phyloP scores from a whole-genome alignment of 2,329 filamentous ascomycete genomes.

The Stagonosporopsis tanaceti region DNA sequence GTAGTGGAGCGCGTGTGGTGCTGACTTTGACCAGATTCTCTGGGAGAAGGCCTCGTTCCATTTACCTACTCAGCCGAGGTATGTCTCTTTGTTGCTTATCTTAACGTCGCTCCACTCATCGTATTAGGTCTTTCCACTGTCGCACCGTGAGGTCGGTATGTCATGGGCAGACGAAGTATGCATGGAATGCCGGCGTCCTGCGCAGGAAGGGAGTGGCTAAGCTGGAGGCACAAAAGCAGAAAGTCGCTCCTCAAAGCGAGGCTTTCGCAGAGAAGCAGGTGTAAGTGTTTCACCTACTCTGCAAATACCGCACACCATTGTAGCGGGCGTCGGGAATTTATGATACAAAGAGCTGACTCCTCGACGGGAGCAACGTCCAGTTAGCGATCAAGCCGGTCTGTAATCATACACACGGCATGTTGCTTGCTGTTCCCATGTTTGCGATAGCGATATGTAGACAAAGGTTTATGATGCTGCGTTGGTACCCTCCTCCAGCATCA shows the following conservation, averaged over 20 bases:
- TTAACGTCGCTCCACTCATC: not conserved
- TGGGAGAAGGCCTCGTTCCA: conserved; percentile 60
- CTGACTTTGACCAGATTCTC: conserved; percentile 19
- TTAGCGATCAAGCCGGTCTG: conserved; percentile 13
- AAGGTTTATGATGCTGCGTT: no score
- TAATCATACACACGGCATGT: conserved; percentile 6
- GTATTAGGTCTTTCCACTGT: conserved; percentile 66
- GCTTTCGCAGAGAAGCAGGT: conserved; percentile 30
- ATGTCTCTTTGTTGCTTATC: not conserved
- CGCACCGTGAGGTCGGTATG: conserved; percentile 77
- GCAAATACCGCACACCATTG: not conserved
- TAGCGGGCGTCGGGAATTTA: not conserved
- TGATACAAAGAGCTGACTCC: conserved; percentile 15
- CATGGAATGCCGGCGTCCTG: conserved; percentile 30
- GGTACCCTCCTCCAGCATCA: no score
- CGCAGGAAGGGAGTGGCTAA: conserved; percentile 29
- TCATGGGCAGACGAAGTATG: conserved; percentile 57
- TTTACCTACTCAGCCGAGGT: conserved; percentile 59
- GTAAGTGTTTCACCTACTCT: not conserved
- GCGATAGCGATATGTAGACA: no score
- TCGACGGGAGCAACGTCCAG: conserved; percentile 5
- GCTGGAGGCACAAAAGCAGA: conserved; percentile 25
- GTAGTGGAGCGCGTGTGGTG: no score
- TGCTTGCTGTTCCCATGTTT: not conserved
- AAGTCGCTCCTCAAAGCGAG: conserved; percentile 12